phyloP scores from a whole-genome alignment of 2,329 filamentous ascomycete genomes.

The Fusarium sublunatum region DNA sequence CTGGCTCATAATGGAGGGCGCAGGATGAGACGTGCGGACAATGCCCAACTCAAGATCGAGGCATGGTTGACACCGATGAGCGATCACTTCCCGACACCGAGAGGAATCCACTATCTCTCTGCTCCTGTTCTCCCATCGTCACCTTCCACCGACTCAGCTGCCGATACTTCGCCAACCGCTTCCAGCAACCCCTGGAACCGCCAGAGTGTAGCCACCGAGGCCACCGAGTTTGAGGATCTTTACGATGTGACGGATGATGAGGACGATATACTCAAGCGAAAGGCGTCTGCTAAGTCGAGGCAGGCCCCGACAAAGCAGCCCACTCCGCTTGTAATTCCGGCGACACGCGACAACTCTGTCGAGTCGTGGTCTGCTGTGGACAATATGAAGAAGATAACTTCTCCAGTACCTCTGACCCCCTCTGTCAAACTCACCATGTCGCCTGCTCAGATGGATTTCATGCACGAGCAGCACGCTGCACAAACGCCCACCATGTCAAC shows the following conservation, averaged over 20 bases:
- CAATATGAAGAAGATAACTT: constrained; percentile 62
- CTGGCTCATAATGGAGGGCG: constrained; percentile 40
- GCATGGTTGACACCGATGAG: constrained; percentile 70
- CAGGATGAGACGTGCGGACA: constrained; percentile 46
- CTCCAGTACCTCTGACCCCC: constrained; percentile 72
- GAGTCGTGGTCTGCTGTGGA: constrained; percentile 59
- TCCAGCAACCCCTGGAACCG: constrained; percentile 72
- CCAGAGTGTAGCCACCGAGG: constrained; percentile 70
- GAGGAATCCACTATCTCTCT: constrained; percentile 72
- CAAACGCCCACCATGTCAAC: constrained; percentile 80
- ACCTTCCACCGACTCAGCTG: constrained; percentile 65
- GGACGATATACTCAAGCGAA: constrained; percentile 51
- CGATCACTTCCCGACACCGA: constrained; percentile 78
- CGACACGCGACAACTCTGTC: constrained; percentile 48
- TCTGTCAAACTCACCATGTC: constrained; percentile 79
- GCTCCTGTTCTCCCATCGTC: constrained; percentile 72
- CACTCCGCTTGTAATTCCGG: constrained; percentile 64
- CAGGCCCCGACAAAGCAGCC: constrained; percentile 53
- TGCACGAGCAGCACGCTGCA: constrained; percentile 70
- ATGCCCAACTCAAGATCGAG: constrained; percentile 63
- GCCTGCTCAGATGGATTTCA: constrained; percentile 77
- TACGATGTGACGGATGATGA: constrained; percentile 90
- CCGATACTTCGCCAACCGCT: constrained; percentile 64
- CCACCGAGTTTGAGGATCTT: constrained; percentile 84
- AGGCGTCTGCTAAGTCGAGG: constrained; percentile 56